Conservation (phyloP, 2,329 filamentous ascomycete species). For the Stenocarpella maydis region DNA sequence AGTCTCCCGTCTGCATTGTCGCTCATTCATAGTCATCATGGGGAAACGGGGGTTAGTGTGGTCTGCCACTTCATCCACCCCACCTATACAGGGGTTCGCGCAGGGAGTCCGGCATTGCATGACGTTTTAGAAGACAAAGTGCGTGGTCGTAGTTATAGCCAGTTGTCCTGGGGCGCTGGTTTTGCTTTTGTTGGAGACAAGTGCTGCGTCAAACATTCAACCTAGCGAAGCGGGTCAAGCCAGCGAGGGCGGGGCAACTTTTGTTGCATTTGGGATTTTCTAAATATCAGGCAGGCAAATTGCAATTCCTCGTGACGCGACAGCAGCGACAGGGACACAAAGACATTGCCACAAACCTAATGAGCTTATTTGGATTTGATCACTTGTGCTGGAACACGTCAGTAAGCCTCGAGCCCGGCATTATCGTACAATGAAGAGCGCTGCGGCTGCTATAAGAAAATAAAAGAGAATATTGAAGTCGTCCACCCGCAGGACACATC, state of each 20-base stretch:
- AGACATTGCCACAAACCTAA: too few relatives aligned
- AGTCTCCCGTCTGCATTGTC: conserved; percentile 12
- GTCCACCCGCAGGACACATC: not conserved
- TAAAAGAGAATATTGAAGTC: not conserved
- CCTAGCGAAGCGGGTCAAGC: not conserved
- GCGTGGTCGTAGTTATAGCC: not conserved
- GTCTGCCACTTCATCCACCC: not conserved
- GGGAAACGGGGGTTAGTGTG: not conserved
- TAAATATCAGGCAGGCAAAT: conserved; percentile 8
- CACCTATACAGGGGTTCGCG: not conserved
- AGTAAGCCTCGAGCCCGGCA: not conserved
- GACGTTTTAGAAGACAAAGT: not conserved
- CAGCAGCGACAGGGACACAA: not conserved
- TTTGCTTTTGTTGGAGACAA: not conserved
- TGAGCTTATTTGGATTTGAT: not conserved
- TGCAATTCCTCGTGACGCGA: not conserved
- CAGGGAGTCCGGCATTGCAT: conserved; percentile 7
- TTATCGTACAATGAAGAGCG: not conserved
- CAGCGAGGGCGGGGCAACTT: not conserved
- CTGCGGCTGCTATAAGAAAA: not conserved
- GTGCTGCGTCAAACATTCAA: not conserved
- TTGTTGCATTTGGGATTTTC: not conserved
- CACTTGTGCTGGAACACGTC: not conserved
- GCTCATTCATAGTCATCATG: conserved; percentile 1
- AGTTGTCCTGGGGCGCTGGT: not conserved